These are phyloP conservation scores for Fusarium albidum DNA, from an alignment of 2,329 filamentous ascomycete species.

Conservation along the genomic window DNA sequence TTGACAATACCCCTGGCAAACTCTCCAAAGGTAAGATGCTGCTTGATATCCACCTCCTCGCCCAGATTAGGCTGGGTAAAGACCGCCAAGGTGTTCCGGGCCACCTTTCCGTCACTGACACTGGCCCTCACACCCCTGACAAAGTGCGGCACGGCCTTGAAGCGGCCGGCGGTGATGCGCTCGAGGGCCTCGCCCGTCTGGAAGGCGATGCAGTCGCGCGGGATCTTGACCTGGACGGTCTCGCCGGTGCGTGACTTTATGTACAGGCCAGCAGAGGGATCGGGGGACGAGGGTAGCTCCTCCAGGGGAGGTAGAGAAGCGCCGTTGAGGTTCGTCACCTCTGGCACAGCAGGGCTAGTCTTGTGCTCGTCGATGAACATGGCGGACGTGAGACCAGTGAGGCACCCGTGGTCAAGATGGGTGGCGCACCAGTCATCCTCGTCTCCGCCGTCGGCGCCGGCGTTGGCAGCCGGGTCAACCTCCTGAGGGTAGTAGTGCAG, in stretches of 20 bases:
- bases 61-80: constrained; percentile 96
- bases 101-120: constrained; percentile 62
- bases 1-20: constrained; percentile 72
- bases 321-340: constrained; percentile 29
- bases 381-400: constrained; percentile 92
- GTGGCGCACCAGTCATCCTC: constrained; percentile 96
- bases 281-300: constrained; percentile 80
- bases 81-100: constrained; percentile 89
- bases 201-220: constrained; percentile 90
- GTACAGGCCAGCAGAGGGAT: constrained; percentile 88
- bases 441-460: constrained; percentile 50
- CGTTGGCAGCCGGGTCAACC: constrained; percentile 46
- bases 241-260: constrained; percentile 85
- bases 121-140: constrained; percentile 77
- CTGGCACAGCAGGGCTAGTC: constrained; percentile 47
- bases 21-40: constrained; percentile 75
- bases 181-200: constrained; percentile 95
- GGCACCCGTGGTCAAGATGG: constrained; percentile 89
- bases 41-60: constrained; percentile 76
- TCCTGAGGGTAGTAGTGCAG: constrained; percentile 88
- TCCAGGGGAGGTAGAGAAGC: constrained; percentile 60
- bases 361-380: constrained; percentile 90
- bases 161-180: constrained; percentile 87
- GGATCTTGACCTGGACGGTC: constrained; percentile 91
- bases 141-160: constrained; percentile 96